These are phyloP conservation scores for Lycium barbarum DNA, from an alignment of 257 asterid genomes.

Conservation along the genomic window DNA sequence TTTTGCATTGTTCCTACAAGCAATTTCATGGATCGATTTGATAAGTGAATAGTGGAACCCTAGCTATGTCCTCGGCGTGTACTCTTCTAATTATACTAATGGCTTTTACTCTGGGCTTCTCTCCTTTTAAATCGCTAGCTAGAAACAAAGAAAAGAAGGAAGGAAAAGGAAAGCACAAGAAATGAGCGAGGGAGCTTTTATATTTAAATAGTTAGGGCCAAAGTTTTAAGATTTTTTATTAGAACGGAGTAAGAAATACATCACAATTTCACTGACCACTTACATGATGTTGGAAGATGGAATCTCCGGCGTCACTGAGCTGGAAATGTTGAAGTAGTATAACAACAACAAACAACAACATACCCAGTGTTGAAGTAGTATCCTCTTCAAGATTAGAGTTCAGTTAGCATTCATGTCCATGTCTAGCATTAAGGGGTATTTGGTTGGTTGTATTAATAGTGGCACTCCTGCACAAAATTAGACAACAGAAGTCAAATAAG, in stretches of 20 bases:
- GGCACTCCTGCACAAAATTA: neutral
- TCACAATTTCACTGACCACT: neutral
- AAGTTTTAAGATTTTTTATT: neutral
- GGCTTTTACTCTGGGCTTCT: slow-evolving; percentile 13
- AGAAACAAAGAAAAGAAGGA: neutral
- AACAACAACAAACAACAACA: too few species aligned
- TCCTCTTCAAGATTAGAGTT: neutral
- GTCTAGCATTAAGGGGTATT: neutral
- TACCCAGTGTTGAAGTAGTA: neutral
- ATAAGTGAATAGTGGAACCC: neutral
- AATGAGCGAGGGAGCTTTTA: neutral
- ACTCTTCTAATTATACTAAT: neutral
- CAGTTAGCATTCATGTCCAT: neutral
- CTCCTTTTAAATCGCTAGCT: neutral
- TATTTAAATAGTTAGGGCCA: slow-evolving; percentile 7
- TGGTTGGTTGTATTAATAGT: neutral
- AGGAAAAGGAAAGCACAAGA: neutral
- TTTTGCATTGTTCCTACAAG: neutral
- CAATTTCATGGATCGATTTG: neutral
- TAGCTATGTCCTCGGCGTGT: neutral
- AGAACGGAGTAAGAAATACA: neutral
- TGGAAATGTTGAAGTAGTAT: neutral
- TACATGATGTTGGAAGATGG: slow-evolving; percentile 10
- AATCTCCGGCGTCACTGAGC: neutral
- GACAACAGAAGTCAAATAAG: neutral